Conservation (phyloP, 139 green algal genomes). For the Eudorina sp. region DNA sequence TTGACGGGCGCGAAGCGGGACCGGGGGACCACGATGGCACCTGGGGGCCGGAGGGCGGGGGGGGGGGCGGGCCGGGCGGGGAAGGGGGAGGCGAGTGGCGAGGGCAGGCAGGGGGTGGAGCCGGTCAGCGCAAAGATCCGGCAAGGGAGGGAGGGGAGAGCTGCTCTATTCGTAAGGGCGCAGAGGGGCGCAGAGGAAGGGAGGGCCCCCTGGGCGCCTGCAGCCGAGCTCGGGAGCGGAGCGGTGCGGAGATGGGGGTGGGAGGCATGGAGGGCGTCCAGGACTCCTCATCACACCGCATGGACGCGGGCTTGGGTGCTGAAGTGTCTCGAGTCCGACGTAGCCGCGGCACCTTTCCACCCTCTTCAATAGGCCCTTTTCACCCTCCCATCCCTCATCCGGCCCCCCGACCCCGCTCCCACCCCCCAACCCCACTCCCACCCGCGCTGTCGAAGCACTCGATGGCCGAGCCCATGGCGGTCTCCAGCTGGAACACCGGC, state of each 20-base stretch:
- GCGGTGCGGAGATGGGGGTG: too few species aligned
- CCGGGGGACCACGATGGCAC: conserved; percentile 87
- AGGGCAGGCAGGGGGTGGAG: not conserved
- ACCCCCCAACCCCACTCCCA: conserved; percentile 25
- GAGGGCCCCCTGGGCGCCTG: too few species aligned
- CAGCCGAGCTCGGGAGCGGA: too few species aligned
- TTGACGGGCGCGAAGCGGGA: conserved; percentile 95
- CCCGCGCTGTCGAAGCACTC: conserved; percentile 91
- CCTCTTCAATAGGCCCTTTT: too few species aligned
- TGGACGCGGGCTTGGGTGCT: too few species aligned
- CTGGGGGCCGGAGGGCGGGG: not conserved
- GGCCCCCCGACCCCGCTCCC: not conserved
- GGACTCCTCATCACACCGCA: too few species aligned
- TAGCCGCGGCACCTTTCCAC: too few species aligned
- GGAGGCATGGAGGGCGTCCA: too few species aligned
- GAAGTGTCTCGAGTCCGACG: too few species aligned
- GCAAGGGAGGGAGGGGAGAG: not conserved
- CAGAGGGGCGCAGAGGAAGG: too few species aligned
- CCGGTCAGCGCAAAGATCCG: not conserved
- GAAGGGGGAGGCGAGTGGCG: not conserved
- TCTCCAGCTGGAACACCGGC: conserved; percentile 93
- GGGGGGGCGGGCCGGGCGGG: not conserved
- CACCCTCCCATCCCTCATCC: too few species aligned
- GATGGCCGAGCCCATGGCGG: conserved; percentile 92
- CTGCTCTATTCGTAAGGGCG: too few species aligned